Percentiles rank a stretch among this genome's conserved stretches.
Conservation (phyloP, 768 basidiomycete species). For the Pisolithus sp. region DNA sequence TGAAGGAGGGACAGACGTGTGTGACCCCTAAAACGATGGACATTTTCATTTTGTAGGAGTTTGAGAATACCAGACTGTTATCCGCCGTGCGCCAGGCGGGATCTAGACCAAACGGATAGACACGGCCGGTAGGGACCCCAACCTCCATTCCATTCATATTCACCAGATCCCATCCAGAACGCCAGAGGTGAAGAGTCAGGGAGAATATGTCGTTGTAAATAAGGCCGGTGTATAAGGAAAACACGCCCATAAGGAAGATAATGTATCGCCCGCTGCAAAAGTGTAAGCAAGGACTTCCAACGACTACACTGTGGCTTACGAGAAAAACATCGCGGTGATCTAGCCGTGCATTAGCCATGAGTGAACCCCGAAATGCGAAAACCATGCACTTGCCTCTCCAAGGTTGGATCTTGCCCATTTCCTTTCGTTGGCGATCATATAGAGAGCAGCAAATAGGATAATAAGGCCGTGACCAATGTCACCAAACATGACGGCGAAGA, state of each 20-base stretch:
- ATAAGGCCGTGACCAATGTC: slow-evolving; percentile 95
- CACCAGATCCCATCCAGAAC: slow-evolving; percentile 83
- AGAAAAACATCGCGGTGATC: slow-evolving; percentile 90
- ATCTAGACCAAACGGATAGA: slow-evolving; percentile 94
- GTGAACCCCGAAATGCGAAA: slow-evolving; percentile 3
- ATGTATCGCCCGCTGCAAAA: slow-evolving; percentile 87
- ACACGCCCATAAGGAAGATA: slow-evolving; percentile 95
- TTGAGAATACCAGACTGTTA: slow-evolving; percentile 88
- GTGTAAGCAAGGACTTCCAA: slow-evolving; percentile 7
- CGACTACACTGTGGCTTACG: slow-evolving; percentile 44
- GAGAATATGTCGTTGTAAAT: slow-evolving; percentile 99
- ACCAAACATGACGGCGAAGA: slow-evolving; percentile 99
- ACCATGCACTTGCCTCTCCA: slow-evolving; percentile 51
- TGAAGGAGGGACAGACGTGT: slow-evolving; percentile 57
- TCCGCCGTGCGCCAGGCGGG: slow-evolving; percentile 93
- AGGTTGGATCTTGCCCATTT: slow-evolving; percentile 67
- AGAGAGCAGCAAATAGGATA: slow-evolving; percentile 66
- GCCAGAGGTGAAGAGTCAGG: slow-evolving; percentile 79
- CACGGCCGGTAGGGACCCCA: slow-evolving; percentile 54
- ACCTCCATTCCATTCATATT: slow-evolving; percentile 36
- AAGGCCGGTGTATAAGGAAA: slow-evolving; percentile 93
- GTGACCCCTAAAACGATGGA: slow-evolving; percentile 92
- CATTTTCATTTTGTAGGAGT: slow-evolving; percentile 99
- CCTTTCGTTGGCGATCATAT: slow-evolving; percentile 85
- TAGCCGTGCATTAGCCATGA: slow-evolving; percentile 25